phyloP scores from a whole-genome alignment of 2,329 filamentous ascomycete species.

The Colletotrichum incanum region DNA sequence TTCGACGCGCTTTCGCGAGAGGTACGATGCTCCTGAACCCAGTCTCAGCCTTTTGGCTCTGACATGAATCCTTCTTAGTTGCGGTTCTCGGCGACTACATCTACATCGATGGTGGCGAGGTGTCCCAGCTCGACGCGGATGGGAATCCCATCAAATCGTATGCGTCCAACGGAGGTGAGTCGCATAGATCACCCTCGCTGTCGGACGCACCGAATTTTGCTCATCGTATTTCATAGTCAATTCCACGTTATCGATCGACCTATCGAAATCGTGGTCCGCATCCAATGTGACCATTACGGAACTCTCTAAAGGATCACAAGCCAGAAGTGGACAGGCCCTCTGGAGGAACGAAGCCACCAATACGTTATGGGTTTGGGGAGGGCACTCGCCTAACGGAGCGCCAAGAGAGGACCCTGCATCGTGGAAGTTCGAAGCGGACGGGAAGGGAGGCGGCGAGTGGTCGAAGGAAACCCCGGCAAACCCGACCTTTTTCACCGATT shows the following conservation, averaged over 20 bases:
- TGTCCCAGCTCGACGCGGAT: constrained; percentile 45
- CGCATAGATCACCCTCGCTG: not conserved
- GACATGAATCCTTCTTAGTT: not conserved
- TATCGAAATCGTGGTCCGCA: constrained; percentile 36
- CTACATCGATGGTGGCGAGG: constrained; percentile 58
- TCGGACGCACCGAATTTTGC: not conserved
- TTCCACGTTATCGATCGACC: constrained; percentile 38
- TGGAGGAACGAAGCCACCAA: constrained; percentile 16
- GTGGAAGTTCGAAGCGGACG: constrained; percentile 40
- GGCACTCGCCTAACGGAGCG: constrained; percentile 14
- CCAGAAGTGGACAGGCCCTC: constrained; percentile 22
- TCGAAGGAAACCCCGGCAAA: constrained; percentile 25
- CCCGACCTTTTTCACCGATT: constrained; percentile 13
- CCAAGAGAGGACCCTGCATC: constrained; percentile 7
- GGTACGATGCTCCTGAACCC: not conserved
- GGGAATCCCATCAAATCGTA: not conserved
- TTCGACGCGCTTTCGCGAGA: constrained; percentile 7
- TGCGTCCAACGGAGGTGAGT: constrained; percentile 29
- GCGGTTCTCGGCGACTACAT: constrained; percentile 53
- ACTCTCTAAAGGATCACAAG: constrained; percentile 18
- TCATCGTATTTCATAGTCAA: constrained; percentile 25
- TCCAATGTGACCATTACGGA: constrained; percentile 21
- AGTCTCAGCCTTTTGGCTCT: too few relatives aligned
- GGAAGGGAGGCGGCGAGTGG: constrained; percentile 37
- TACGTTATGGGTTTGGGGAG: constrained; percentile 41